Evolutionary conservation across 2,329 filamentous ascomycete species (phyloP).

Genomic region (Fusarium robinianum): DNA sequence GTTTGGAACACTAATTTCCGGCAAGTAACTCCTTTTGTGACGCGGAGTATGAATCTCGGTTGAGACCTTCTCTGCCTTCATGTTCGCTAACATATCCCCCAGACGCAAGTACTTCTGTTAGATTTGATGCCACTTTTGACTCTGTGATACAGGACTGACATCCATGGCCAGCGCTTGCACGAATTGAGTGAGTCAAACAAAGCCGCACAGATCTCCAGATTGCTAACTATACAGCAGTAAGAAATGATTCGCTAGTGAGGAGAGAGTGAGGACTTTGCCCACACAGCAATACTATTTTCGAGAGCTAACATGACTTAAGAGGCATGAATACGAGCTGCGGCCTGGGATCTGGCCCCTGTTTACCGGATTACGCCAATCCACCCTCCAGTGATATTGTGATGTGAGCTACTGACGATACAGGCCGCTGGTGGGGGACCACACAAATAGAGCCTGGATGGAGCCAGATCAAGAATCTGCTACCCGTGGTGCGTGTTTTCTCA

Average conservation of each 20-base stretch:
- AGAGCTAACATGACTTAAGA: background rate
- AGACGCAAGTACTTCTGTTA: no score
- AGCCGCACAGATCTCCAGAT: no score
- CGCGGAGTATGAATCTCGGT: no score
- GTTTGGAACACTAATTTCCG: no score
- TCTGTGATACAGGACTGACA: no score
- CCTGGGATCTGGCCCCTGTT: background rate
- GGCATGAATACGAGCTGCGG: background rate
- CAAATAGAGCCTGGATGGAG: background rate
- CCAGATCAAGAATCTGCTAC: background rate
- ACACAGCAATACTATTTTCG: background rate
- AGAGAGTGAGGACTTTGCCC: background rate
- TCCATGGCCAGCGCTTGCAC: no score
- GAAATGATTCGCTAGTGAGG: background rate
- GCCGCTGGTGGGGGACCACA: background rate
- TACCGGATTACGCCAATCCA: background rate
- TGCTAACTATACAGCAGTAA: background rate
- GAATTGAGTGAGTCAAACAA: no score
- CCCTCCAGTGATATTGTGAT: background rate
- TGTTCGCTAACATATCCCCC: no score
- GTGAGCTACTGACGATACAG: background rate
- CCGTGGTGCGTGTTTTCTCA: background rate
- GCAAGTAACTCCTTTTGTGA: no score
- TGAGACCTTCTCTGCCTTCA: no score
- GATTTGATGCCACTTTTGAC: no score